Percentiles rank a stretch among this genome's conserved stretches.
Evolutionary conservation across 768 basidiomycete genomes (phyloP).

Genomic region (Trametopsis cervina): DNA sequence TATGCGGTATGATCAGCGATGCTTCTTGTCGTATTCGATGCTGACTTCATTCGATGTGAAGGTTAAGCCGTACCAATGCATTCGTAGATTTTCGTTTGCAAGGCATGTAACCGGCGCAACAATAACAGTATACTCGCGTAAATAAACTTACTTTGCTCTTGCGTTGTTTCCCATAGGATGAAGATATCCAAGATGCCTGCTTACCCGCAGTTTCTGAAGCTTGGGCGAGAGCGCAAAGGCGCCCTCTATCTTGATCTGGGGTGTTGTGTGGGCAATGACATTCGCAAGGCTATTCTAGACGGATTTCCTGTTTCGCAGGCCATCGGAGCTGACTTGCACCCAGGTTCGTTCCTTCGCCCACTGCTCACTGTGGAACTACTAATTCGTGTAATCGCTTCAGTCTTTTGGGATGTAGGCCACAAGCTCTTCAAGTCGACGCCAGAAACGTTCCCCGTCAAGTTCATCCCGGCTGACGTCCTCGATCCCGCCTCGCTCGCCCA

Average conservation of each 20-base stretch:
- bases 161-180: neutral
- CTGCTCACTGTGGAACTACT: neutral
- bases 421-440: slow-evolving; percentile 49
- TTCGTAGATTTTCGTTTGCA: slow-evolving; percentile 21
- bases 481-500: slow-evolving; percentile 35
- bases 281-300: slow-evolving; percentile 34
- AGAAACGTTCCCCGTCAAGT: slow-evolving; percentile 45
- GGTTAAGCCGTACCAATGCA: slow-evolving; percentile 27
- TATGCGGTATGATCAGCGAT: slow-evolving; percentile 23
- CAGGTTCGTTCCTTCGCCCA: slow-evolving; percentile 20
- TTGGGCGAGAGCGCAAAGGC: slow-evolving; percentile 30
- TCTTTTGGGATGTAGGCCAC: slow-evolving; percentile 58
- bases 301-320: slow-evolving; percentile 35
- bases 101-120: slow-evolving; percentile 16
- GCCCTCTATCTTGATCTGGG: slow-evolving; percentile 39
- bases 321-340: slow-evolving; percentile 32
- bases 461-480: slow-evolving; percentile 52
- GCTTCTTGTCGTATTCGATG: no score
- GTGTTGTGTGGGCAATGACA: slow-evolving; percentile 40
- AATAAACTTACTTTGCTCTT: neutral
- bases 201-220: slow-evolving; percentile 25
- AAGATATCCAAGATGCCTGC: slow-evolving; percentile 21
- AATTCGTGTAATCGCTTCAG: slow-evolving; percentile 26
- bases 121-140: neutral
- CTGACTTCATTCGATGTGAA: slow-evolving; percentile 9